Evolutionary conservation across 176 grass and related monocot species (phyloP), one percentile per base, ranked within the genome.

Genomic region (Alloteropsis semialata): DNA sequence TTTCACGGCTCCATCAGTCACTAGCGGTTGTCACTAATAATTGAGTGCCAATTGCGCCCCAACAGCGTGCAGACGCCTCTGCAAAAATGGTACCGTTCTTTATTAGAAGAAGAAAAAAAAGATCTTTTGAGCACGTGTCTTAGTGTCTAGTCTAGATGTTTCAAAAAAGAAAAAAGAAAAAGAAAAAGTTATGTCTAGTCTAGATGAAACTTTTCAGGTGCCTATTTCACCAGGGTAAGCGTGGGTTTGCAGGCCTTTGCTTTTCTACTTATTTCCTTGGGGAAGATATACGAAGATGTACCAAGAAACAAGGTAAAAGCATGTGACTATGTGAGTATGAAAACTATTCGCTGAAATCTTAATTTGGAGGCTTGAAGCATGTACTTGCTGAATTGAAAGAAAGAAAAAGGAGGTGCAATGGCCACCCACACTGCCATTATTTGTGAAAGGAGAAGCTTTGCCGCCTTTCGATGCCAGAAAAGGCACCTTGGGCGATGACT

Each of bases 391-490:
- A 64, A 64, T 21, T 78, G 41, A 2, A 4, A 51, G 56, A n/a
- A n/a, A n/a, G n/a, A n/a, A 29, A 56, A 41, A 6, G 12, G 13
- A 14, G 15, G 15, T 3, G 15, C 30, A 80, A 58, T 82, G 6
- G 68, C 34, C 6, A 64, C 43, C 78, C 38, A 50, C n/a, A 32
- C 39, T 60, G 34, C 10, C 39, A 51, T 22, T 28, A 28, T 59
- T 34, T 39, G 12, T 30, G n/a, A 75, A 75, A 81, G 38, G 22
- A 5, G 3, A 1, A 6, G 3, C 1, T 39, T 16, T 56, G 29
- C 78, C 38, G 70, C 54, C 72, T 88, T 88, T 77, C 59, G 72
- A 77, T 63, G 7, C 48, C 3, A 65, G 36, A 82, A 87, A 62
- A 57, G 24, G 5, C 51, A 4, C 60, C 50, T 53, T n/a, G n/a